Evolutionary conservation across 164 flowering plant genomes (phyloP).

Genomic region (Berberis vulgaris): DNA sequence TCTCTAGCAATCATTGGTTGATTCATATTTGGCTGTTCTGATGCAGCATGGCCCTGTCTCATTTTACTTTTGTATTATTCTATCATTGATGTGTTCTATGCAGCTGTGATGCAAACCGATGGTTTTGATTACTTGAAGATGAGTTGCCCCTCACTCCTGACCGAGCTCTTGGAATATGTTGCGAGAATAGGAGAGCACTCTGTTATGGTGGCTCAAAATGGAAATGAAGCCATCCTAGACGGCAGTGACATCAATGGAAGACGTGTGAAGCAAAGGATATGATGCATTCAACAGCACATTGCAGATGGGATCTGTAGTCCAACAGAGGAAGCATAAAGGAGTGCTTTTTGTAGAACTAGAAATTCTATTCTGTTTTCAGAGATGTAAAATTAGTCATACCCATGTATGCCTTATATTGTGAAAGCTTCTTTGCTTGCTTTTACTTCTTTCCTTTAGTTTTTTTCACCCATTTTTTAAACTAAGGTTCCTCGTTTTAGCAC

Average conservation of each 20-base stretch:
- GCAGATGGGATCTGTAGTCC: neutral
- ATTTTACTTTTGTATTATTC: too few species aligned
- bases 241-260: slow-evolving; percentile 69
- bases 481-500: too few species aligned
- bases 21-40: too few species aligned
- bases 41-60: too few species aligned
- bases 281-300: neutral
- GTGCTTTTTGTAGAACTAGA: neutral
- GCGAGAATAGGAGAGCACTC: slow-evolving; percentile 54
- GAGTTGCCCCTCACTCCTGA: slow-evolving; percentile 64
- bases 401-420: neutral
- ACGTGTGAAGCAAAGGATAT: slow-evolving; percentile 71
- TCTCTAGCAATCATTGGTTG: too few species aligned
- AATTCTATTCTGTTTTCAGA: neutral
- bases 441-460: neutral
- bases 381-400: neutral
- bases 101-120: too few species aligned
- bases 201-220: slow-evolving; percentile 24
- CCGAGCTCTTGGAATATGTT: slow-evolving; percentile 67
- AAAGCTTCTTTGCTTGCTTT: neutral
- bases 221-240: slow-evolving; percentile 45
- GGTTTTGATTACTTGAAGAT: slow-evolving; percentile 29
- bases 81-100: too few species aligned
- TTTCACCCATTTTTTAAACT: neutral
- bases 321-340: neutral